Evolutionary conservation across 305 asterid genomes (phyloP), one percentile per base, ranked within the genome.

Genomic region (Salvia sclarea): DNA sequence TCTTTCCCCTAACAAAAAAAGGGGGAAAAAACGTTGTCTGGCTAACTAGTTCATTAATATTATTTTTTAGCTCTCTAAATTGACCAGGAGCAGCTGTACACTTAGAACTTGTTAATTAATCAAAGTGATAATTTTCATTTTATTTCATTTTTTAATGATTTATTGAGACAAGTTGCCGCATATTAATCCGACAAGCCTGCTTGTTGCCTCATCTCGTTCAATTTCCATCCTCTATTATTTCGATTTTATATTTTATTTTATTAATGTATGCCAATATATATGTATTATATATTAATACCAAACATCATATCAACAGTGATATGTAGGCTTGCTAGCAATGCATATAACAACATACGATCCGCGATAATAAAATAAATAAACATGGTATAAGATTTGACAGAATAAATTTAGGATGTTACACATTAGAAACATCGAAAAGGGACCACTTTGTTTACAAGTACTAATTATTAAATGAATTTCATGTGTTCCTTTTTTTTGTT

Each of bases 151-250:
- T 21, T 59, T 31, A n/a, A 13, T 20, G 14, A 16, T 38, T 52
- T 22, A 18, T 14, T 4, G 8, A 18, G 79, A 76, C 79, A 66
- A 62, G 64, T 62, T 73, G 71, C 70, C 77, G 57, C 52, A 64
- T 4, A 24, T 61, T 17, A 69, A 66, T 49, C 77, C 74, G 72
- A 64, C 64, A 66, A 56, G 44, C 47, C 52, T 40, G 61, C 13
- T 58, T 9, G 5, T 54, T 61, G 54, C 24, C 40, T 43, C 54
- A 38, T 13, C 35, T 21, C 13, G 13, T 50, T 50, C 57, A 21
- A 6, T 12, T 21, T 5, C 12, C 2, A 24, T 25, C 21, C 8
- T 22, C 11, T 11, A 17, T 2, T 18, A 5, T 8, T 11, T 56
- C 0, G 3, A 54, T 25, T 24, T 12, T 24, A 5, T 5, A 24